These are phyloP conservation scores for Cladophialophora psammophila DNA, from an alignment of 2,329 filamentous ascomycete genomes.

Conservation along the genomic window DNA sequence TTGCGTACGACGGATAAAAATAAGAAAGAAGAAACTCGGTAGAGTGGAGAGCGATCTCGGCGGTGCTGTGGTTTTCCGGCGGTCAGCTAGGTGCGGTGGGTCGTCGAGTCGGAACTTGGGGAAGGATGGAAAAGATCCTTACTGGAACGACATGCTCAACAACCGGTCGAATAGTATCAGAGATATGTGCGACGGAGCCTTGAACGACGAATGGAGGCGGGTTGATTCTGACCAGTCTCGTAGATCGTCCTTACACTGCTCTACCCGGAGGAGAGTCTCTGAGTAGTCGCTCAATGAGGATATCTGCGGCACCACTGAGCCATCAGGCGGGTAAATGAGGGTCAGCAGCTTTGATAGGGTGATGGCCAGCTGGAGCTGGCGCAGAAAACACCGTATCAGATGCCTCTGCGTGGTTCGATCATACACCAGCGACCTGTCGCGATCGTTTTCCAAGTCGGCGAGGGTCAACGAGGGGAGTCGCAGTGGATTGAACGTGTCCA, in stretches of 20 bases:
- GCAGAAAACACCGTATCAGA: not conserved
- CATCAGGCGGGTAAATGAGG: conserved; percentile 9
- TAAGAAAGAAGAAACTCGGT: not conserved
- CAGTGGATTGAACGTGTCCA: not conserved
- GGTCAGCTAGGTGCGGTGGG: not conserved
- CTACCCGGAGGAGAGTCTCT: conserved; percentile 1
- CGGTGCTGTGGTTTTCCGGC: conserved; percentile 1
- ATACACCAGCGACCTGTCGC: not conserved
- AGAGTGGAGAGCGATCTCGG: not conserved
- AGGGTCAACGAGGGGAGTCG: not conserved
- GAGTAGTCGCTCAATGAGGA: conserved; percentile 5
- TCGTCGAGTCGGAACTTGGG: not conserved
- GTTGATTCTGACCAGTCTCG: not conserved
- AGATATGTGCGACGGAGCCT: not conserved
- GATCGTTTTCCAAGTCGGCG: not conserved
- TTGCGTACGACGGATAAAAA: not conserved
- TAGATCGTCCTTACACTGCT: not conserved
- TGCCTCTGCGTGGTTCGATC: not conserved
- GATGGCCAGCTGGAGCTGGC: not conserved
- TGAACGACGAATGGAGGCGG: not conserved
- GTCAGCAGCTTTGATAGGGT: conserved; percentile 3
- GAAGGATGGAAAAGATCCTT: not conserved
- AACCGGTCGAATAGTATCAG: not conserved
- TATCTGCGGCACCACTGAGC: conserved; percentile 8
- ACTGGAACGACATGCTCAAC: not conserved